Evolutionary conservation across 768 basidiomycete species (phyloP).

Genomic region (Suillus americanus): DNA sequence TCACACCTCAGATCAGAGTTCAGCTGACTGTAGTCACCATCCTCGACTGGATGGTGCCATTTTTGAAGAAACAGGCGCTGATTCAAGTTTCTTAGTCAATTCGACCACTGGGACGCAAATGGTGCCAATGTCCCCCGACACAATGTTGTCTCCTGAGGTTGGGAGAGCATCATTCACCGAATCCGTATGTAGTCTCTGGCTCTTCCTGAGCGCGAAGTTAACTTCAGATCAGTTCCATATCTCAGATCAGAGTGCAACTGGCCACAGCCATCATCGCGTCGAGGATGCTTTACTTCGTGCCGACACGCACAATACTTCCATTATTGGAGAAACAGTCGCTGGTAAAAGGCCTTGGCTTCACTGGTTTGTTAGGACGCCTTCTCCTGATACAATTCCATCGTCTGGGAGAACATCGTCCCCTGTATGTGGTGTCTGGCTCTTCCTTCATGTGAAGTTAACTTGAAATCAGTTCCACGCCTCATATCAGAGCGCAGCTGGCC

Average conservation of each 20-base stretch:
- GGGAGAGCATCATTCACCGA: no score
- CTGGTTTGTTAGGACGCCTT: no score
- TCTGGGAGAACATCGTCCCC: no score
- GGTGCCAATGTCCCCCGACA: slow-evolving; percentile 11
- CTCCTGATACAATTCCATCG: no score
- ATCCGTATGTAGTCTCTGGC: neutral
- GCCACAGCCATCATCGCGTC: neutral
- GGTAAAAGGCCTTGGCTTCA: no score
- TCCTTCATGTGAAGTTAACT: neutral
- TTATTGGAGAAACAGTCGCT: no score
- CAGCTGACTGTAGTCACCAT: neutral
- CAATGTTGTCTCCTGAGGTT: neutral
- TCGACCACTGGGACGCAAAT: no score
- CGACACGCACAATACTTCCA: neutral
- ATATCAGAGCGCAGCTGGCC: neutral
- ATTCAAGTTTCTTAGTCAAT: no score
- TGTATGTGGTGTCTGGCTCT: neutral
- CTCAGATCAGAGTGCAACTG: neutral
- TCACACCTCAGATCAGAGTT: neutral
- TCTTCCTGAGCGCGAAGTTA: neutral
- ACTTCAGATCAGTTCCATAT: neutral
- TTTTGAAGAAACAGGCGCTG: slow-evolving; percentile 25
- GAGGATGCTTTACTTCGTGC: neutral
- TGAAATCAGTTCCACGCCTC: neutral
- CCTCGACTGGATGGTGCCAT: neutral